Evolutionary conservation across 371 early-diverging fungal species (phyloP).

Genomic region (Coemansia sp.): DNA sequence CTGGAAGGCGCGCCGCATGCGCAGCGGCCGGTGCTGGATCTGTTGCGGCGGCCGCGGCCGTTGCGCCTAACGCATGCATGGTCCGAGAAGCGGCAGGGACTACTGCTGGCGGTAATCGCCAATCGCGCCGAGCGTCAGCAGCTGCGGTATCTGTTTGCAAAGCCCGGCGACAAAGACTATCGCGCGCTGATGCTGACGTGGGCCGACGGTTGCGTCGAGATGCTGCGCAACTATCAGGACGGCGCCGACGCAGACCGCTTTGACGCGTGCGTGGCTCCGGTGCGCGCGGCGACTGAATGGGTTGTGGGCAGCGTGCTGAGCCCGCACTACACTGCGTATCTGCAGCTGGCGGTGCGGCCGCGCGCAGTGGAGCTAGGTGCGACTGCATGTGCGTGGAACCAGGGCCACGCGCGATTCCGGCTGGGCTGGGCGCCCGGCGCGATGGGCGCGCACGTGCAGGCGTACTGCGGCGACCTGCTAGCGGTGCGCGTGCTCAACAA

Average conservation of each 20-base stretch:
- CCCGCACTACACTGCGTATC: slow-evolving; percentile 44
- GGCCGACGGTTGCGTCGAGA: slow-evolving; percentile 47
- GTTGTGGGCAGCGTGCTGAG: slow-evolving; percentile 46
- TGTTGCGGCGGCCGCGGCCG: slow-evolving; percentile 38
- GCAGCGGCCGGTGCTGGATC: slow-evolving; percentile 34
- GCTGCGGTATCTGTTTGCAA: slow-evolving; percentile 48
- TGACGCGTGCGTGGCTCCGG: slow-evolving; percentile 25
- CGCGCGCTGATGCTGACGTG: slow-evolving; percentile 49
- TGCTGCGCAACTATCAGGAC: slow-evolving; percentile 41
- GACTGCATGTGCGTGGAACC: slow-evolving; percentile 39
- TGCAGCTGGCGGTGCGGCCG: slow-evolving; percentile 40
- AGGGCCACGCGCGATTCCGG: slow-evolving; percentile 39
- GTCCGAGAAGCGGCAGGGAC: slow-evolving; percentile 37
- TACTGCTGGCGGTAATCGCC: slow-evolving; percentile 40
- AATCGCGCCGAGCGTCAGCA: slow-evolving; percentile 51
- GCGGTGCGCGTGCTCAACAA: slow-evolving; percentile 48
- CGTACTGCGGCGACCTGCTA: slow-evolving; percentile 46
- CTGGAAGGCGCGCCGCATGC: slow-evolving; percentile 43
- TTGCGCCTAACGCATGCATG: slow-evolving; percentile 36
- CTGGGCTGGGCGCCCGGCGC: slow-evolving; percentile 42
- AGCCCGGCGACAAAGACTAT: slow-evolving; percentile 45
- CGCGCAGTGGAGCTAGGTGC: slow-evolving; percentile 37
- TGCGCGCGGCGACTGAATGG: slow-evolving; percentile 15
- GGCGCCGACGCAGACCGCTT: slow-evolving; percentile 5
- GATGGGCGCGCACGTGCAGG: slow-evolving; percentile 26